Evolutionary conservation across 768 basidiomycete genomes (phyloP), one percentile per base, ranked within the genome.

Genomic region (Crassisporium funariophilum): DNA sequence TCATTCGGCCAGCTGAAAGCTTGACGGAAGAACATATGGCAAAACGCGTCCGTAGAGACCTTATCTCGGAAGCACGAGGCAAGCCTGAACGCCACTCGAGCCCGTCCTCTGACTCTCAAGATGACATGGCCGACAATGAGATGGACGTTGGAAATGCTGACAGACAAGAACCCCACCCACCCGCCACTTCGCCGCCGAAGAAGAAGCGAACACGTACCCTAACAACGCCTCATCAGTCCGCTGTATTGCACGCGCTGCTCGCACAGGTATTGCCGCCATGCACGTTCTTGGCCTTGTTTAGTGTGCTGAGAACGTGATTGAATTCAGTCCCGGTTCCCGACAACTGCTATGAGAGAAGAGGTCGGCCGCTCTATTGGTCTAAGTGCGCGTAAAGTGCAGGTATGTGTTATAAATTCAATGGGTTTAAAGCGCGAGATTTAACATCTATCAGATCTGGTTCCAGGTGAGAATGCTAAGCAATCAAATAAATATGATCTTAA

Each of bases 341-440:
- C 89, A 2, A 92, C 91, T 2, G 83, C 87, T 8, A 83, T 88
- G 79, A 81, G 91, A 40, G 91, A 93, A 67, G 87, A 91, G 53
- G 90, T 93, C 20, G 91, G 91, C 6, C 81, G 86, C 17, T 76
- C 86, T 25, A 93, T 93, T 55, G 91, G 90, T n/a, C 69, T 94
- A 60, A 91, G 89, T 62, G 89, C 90, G 37, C 80, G 91, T 31
- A 91, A 93, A 72, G 91, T 94, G 2, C 91, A 94, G 81, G 90
- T 88, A 57, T 61, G 85, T 75, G 37, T 25, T 47, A 29, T 19
- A 25, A n/a, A 15, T 21, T 13, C 35, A 36, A 34, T 41, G 44
- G 51, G 34, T 33, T 53, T 51, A 53, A 43, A 34, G 47, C 44
- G 48, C 44, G 44, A 33, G 54, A 50, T 49, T 47, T 41, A 60